Evolutionary conservation across 2,329 filamentous ascomycete species (phyloP).

Genomic region (Leptoxyphium fumago): DNA sequence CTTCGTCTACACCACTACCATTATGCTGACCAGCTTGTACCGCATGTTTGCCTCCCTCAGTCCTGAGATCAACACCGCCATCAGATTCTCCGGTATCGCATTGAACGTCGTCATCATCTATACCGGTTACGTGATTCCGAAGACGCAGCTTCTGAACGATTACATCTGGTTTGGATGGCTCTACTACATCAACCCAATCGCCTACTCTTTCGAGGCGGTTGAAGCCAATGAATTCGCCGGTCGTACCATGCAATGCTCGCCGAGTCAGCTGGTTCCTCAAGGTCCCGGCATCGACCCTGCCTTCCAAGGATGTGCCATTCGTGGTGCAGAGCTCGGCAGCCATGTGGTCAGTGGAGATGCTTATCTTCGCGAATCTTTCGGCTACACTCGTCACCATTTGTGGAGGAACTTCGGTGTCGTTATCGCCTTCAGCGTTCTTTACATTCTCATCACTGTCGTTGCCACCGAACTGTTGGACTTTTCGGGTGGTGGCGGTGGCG

Average conservation of each 20-base stretch:
- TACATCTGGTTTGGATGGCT: slow-evolving; percentile 56
- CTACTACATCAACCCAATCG: slow-evolving; percentile 34
- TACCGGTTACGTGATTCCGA: slow-evolving; percentile 54
- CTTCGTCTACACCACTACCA: slow-evolving; percentile 47
- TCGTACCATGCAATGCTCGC: slow-evolving; percentile 42
- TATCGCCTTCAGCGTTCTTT: slow-evolving; percentile 60
- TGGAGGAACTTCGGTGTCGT: slow-evolving; percentile 68
- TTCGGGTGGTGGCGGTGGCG: slow-evolving; percentile 47
- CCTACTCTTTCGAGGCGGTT: slow-evolving; percentile 53
- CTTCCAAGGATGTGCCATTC: slow-evolving; percentile 48
- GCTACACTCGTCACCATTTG: slow-evolving; percentile 42
- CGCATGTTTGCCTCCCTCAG: slow-evolving; percentile 51
- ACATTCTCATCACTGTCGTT: slow-evolving; percentile 55
- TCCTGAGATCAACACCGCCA: slow-evolving; percentile 50
- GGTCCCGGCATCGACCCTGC: slow-evolving; percentile 40
- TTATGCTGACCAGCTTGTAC: slow-evolving; percentile 49
- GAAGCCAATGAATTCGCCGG: slow-evolving; percentile 51
- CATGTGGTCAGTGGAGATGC: slow-evolving; percentile 36
- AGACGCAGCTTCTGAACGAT: slow-evolving; percentile 40
- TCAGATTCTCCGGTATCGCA: slow-evolving; percentile 47
- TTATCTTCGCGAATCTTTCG: slow-evolving; percentile 42
- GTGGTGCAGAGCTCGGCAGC: slow-evolving; percentile 40
- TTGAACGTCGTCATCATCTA: slow-evolving; percentile 49
- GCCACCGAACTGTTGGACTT: slow-evolving; percentile 52
- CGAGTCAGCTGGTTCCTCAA: slow-evolving; percentile 44